Evolutionary conservation across 2,329 filamentous ascomycete species (phyloP).

Genomic region (Plenodomus biglobosus): DNA sequence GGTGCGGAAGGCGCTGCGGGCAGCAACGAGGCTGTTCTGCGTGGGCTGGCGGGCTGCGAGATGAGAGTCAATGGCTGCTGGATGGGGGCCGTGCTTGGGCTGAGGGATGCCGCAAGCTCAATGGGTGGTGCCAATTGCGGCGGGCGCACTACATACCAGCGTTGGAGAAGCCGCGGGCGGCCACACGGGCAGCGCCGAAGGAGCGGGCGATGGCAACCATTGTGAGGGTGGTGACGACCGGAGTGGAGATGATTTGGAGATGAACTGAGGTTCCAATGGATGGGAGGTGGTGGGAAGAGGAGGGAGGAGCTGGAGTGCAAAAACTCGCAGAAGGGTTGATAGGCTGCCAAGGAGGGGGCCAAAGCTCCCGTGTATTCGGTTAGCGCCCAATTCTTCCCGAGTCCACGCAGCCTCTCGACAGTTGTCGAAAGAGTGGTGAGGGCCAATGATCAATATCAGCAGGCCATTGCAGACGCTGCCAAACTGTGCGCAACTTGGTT

Average conservation of each 20-base stretch:
- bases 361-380: conserved; percentile 18
- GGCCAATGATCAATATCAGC: not conserved
- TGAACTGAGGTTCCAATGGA: conserved; percentile 43
- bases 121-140: conserved; percentile 35
- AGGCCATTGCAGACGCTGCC: not conserved
- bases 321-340: conserved; percentile 23
- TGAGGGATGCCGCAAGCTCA: conserved; percentile 17
- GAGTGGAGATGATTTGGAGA: conserved; percentile 46
- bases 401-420: not conserved
- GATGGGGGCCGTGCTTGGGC: conserved; percentile 20
- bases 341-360: conserved; percentile 19
- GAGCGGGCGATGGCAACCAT: conserved; percentile 47
- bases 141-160: conserved; percentile 44
- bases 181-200: conserved; percentile 46
- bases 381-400: conserved; percentile 14
- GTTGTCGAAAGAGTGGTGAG: not conserved
- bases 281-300: conserved; percentile 31
- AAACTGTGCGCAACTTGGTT: not conserved
- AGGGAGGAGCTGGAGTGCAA: conserved; percentile 27
- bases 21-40: conserved; percentile 44
- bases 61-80: conserved; percentile 39
- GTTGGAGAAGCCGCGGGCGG: conserved; percentile 45
- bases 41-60: conserved; percentile 37
- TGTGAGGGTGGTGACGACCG: conserved; percentile 38
- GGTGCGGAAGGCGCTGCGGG: conserved; percentile 46